Evolutionary conservation across 768 basidiomycete genomes (phyloP), one percentile per base, ranked within the genome.

Genomic region (Scleroderma citrinum): DNA sequence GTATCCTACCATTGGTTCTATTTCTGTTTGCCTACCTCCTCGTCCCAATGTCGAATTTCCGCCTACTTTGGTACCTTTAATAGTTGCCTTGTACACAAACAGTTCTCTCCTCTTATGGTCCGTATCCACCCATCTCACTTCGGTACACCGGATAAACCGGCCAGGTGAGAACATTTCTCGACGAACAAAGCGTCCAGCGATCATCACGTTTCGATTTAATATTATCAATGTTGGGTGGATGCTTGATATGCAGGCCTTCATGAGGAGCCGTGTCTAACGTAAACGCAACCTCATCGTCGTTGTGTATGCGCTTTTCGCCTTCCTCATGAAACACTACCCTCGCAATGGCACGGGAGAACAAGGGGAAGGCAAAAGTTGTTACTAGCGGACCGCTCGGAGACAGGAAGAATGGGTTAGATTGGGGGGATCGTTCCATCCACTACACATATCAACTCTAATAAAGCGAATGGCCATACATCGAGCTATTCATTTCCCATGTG

Each of bases 131-230:
- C n/a, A n/a, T n/a, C n/a, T n/a, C n/a, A n/a, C n/a, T n/a, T n/a
- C n/a, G n/a, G n/a, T n/a, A n/a, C 21, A 13, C 19, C 34, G 8
- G 35, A n/a, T 44, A 21, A 62, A 75, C 47, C 83, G 82, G 78
- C 79, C 81, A 1, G 71, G 76, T 16, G 82, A 84, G 62, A 83
- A 83, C 53, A 80, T 85, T n/a, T 80, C 80, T 12, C 78, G 76
- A 11, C 82, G 83, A 55, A 83, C 81, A 3, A 83, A 83, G 59
- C 74, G 82, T 12, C 81, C 82, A 0, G 71, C 81, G 2, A 78
- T 77, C 1, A 72, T 81, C 3, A 82, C 78, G 1, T 74, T 80
- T 72, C 83, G 83, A 57, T 82, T 85, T 42, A 77, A 76, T 8
- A 74, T 83, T 11, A 80, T 80, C 12, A 78, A 83, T 52, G 66